Conservation (phyloP, 768 basidiomycete genomes). For the Lactifluus hygrophoroides region DNA sequence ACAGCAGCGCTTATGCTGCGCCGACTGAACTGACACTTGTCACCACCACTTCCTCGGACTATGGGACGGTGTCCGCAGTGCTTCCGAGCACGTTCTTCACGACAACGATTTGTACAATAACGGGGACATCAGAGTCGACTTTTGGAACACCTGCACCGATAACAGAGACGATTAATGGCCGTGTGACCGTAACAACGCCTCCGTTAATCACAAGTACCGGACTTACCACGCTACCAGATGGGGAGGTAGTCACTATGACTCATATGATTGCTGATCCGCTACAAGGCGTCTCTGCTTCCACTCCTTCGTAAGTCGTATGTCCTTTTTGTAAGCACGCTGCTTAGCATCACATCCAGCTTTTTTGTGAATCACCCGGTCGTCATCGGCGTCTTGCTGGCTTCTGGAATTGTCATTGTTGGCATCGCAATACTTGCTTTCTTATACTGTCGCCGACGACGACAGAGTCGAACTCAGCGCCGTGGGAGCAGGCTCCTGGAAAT, state of each 20-base stretch:
- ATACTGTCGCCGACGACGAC: slow-evolving; percentile 35
- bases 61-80: background rate
- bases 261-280: slow-evolving; percentile 46
- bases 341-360: slow-evolving; percentile 35
- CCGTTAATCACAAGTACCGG: slow-evolving; percentile 39
- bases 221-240: slow-evolving; percentile 39
- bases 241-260: slow-evolving; percentile 40
- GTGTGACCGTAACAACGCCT: slow-evolving; percentile 35
- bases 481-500: slow-evolving; percentile 14
- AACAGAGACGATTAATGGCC: slow-evolving; percentile 35
- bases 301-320: slow-evolving; percentile 11
- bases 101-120: slow-evolving; percentile 33
- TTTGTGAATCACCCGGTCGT: slow-evolving; percentile 61
- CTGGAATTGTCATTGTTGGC: slow-evolving; percentile 47
- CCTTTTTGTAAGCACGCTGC: background rate
- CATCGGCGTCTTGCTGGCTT: slow-evolving; percentile 63
- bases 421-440: slow-evolving; percentile 39
- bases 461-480: slow-evolving; percentile 22
- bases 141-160: slow-evolving; percentile 36
- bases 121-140: slow-evolving; percentile 35
- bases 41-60: background rate
- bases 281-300: background rate
- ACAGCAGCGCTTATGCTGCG: background rate
- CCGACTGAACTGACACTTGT: background rate
- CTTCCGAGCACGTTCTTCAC: slow-evolving; percentile 23